These are phyloP conservation scores for Dryas octopetala DNA, from an alignment of 306 rosid species.

Conservation along the genomic window DNA sequence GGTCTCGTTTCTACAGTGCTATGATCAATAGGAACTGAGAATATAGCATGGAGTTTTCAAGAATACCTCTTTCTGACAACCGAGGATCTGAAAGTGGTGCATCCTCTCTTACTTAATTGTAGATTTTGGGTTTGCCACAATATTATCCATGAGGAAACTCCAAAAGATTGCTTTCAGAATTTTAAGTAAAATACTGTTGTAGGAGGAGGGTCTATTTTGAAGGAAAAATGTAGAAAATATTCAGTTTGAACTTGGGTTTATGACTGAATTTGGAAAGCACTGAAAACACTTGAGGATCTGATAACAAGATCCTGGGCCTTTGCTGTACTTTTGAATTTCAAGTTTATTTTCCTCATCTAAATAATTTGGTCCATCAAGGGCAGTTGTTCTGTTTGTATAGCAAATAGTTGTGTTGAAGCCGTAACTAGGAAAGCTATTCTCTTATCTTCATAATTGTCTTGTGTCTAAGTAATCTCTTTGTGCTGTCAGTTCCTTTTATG, in stretches of 20 bases:
- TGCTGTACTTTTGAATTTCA: slow-evolving; percentile 10
- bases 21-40: background rate
- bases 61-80: background rate
- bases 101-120: background rate
- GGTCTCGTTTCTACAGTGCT: slow-evolving; percentile 24
- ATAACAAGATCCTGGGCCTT: slow-evolving; percentile 3
- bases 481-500: background rate
- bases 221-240: slow-evolving; percentile 5
- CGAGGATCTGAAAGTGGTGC: background rate
- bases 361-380: slow-evolving; percentile 4
- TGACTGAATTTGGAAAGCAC: slow-evolving; percentile 22
- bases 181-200: slow-evolving; percentile 1
- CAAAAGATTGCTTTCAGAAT: slow-evolving; percentile 18
- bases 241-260: slow-evolving; percentile 10
- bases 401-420: slow-evolving; percentile 13
- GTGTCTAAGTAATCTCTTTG: background rate
- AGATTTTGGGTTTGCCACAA: background rate
- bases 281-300: slow-evolving; percentile 11
- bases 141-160: slow-evolving; percentile 9
- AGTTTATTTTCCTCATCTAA: slow-evolving; percentile 19
- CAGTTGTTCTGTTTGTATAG: slow-evolving; percentile 14
- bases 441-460: background rate
- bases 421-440: background rate
- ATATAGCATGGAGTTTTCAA: background rate
- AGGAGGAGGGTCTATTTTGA: slow-evolving; percentile 10